Base-by-base conservation (phyloP, 306 rosid genomes). In the Cajanus cajan region DNA sequence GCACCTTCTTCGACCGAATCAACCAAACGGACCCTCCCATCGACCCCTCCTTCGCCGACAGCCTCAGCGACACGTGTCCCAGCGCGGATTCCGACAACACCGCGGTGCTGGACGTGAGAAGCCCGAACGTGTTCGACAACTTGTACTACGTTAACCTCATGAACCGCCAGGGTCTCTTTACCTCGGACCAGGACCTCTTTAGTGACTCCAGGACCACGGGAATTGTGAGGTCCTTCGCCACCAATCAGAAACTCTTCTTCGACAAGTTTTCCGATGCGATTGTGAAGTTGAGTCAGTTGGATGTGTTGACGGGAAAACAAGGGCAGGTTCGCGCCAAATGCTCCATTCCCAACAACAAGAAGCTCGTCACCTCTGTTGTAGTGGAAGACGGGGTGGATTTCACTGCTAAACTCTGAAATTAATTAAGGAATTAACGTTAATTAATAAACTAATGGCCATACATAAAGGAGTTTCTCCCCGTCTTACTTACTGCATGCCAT, bases 271-370 rank as follows among this genome's bases (percentile, higher is more conserved):
- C 47, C 4, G 6, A 41, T 18, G 84, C 85, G 5, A 41, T 86
- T 79, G 59, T 79, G 8, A 88, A 79, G 77, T 61, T 88, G 87
- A 87, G 90, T 52, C 92, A 88, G 44, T 15, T 86, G 39, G 83
- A 84, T 22, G 88, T 88, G 28, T 40, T 88, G 64, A 88, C 92
- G 0, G 88, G 90, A 2, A 43, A 31, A 4, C 66, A 65, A 3
- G 92, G 92, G 2, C 80, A 88, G 48, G 47, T 89, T 59, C 85
- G 92, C 1, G 82, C 79, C 8, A 48, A 86, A 7, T 89, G 92
- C 70, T 58, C 41, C 13, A 13, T 59, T 2, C 4, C 45, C 25
- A 84, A 87, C 3, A 75, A 7, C 2, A 77, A 74, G 11, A 25
- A n/a, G 21, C 28, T 47, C 5, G 64, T 78, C 54, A 4, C 47